Percentiles rank a stretch among this genome's conserved stretches.
These are phyloP conservation scores for Yamadazyma triangularis DNA, from an alignment of 1,139 yeast species.

Conservation along the genomic window DNA sequence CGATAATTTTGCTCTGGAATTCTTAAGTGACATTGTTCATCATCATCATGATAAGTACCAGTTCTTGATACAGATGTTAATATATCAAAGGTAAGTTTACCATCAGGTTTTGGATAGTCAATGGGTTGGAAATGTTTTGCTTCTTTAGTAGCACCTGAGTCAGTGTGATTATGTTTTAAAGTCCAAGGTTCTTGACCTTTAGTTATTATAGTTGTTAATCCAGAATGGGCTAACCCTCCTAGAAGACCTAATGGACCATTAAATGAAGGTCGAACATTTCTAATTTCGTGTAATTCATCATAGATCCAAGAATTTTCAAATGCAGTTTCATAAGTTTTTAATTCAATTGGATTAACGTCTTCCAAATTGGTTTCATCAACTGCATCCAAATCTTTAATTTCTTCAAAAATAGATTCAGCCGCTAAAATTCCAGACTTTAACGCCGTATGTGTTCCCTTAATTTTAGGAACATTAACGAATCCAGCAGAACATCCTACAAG, in stretches of 20 bases:
- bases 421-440: constrained; percentile 94
- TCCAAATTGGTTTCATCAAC: constrained; percentile 48
- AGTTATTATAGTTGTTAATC: constrained; percentile 74
- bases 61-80: constrained; percentile 92
- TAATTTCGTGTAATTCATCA: constrained; percentile 73
- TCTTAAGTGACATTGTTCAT: constrained; percentile 83
- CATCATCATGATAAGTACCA: constrained; percentile 94
- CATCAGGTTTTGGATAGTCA: constrained; percentile 93
- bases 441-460: constrained; percentile 98
- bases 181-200: constrained; percentile 89
- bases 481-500: constrained; percentile 96
- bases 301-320: constrained; percentile 80
- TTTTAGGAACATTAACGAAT: constrained; percentile 92
- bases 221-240: constrained; percentile 83
- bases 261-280: constrained; percentile 92
- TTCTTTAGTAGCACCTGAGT: constrained; percentile 62
- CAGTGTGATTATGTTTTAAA: constrained; percentile 64
- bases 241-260: constrained; percentile 62
- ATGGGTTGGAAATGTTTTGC: constrained; percentile 68
- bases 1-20: constrained; percentile 69
- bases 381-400: constrained; percentile 42
- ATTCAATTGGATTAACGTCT: constrained; percentile 41
- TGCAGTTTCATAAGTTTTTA: constrained; percentile 56
- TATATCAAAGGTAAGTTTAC: constrained; percentile 81
- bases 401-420: constrained; percentile 76